Percentiles rank a stretch among this genome's conserved stretches.
phyloP scores from a whole-genome alignment of 1,139 yeast genomes.

The Blastobotrys illinoisensis region DNA sequence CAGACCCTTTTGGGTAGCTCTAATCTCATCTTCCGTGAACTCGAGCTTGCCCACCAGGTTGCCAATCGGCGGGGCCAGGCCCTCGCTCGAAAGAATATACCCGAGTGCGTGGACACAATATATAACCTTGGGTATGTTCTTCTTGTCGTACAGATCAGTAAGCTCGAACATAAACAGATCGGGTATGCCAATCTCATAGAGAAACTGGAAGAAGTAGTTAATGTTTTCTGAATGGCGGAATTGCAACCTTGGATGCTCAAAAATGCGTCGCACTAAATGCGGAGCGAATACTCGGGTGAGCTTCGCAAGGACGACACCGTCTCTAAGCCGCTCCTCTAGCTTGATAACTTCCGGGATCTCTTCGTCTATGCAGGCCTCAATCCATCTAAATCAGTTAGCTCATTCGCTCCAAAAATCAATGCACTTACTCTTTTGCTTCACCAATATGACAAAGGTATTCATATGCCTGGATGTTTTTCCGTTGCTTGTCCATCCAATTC shows the following conservation, averaged over 20 bases:
- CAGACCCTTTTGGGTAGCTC: constrained; percentile 60
- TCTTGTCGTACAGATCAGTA: constrained; percentile 88
- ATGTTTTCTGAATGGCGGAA: constrained; percentile 93
- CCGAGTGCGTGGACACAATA: constrained; percentile 89
- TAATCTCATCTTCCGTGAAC: constrained; percentile 63
- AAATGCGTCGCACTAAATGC: constrained; percentile 48
- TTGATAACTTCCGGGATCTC: constrained; percentile 49
- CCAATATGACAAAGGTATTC: constrained; percentile 85
- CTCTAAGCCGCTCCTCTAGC: constrained; percentile 59
- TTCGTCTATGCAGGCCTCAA: constrained; percentile 52
- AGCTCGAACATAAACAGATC: constrained; percentile 81
- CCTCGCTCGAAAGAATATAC: constrained; percentile 53
- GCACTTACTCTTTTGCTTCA: constrained; percentile 58
- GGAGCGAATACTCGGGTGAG: constrained; percentile 72
- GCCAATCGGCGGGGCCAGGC: constrained; percentile 56
- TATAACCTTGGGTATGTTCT: constrained; percentile 89
- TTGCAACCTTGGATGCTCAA: constrained; percentile 60
- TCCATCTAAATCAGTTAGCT: constrained; percentile 40
- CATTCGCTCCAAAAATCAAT: constrained; percentile 14
- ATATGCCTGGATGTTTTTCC: constrained; percentile 49
- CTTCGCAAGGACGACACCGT: constrained; percentile 83
- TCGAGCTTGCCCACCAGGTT: constrained; percentile 58
- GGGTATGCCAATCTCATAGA: constrained; percentile 71
- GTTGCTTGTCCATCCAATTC: constrained; percentile 41
- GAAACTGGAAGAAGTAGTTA: constrained; percentile 70